These are phyloP conservation scores for Elongisporangium senticosum DNA, from an alignment of 352 stramenopile genomes.

Conservation along the genomic window DNA sequence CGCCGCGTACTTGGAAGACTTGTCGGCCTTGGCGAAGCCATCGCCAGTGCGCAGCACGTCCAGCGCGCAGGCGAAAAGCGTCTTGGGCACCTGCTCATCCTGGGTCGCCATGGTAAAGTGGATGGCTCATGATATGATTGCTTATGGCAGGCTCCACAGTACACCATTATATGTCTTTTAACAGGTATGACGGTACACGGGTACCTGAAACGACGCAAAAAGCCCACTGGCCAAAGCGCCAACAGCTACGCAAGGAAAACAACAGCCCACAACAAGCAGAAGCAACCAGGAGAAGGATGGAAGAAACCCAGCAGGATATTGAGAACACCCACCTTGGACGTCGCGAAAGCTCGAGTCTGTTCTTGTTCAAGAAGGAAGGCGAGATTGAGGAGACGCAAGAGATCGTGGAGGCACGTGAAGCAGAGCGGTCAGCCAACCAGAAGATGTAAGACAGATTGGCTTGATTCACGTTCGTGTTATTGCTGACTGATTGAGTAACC, in stretches of 20 bases:
- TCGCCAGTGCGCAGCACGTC: conserved; percentile 34
- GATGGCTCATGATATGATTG: too few species aligned
- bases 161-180: too few species aligned
- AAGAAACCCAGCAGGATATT: too few species aligned
- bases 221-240: too few species aligned
- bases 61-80: conserved; percentile 36
- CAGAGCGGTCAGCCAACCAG: conserved; percentile 43
- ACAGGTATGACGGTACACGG: too few species aligned
- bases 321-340: conserved; percentile 6
- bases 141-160: too few species aligned
- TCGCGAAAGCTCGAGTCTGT: conserved; percentile 41
- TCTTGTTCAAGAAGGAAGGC: conserved; percentile 42
- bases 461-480: not conserved
- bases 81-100: conserved; percentile 13
- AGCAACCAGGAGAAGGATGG: not conserved
- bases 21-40: conserved; percentile 29
- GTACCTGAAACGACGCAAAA: too few species aligned
- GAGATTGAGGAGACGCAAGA: conserved; percentile 33
- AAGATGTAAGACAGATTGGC: conserved; percentile 18
- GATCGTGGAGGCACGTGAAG: conserved; percentile 25
- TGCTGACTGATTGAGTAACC: not conserved
- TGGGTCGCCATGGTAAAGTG: not conserved
- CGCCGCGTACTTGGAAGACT: conserved; percentile 26
- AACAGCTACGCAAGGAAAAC: not conserved
- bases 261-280: too few species aligned